These are phyloP conservation scores for Xylaria multiplex DNA, from an alignment of 2,329 filamentous ascomycete genomes.

Conservation along the genomic window DNA sequence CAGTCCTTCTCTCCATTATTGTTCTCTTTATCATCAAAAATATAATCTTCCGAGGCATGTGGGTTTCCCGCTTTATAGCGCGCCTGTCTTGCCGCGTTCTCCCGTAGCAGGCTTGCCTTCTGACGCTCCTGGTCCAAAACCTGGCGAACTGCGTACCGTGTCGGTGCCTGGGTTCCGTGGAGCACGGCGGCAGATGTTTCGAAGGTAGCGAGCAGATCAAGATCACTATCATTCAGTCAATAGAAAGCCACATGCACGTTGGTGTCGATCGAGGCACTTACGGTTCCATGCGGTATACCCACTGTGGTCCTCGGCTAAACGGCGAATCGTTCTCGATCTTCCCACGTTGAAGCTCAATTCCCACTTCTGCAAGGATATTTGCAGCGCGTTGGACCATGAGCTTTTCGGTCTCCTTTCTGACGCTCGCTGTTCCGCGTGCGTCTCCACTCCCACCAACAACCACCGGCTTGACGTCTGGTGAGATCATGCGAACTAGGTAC, in stretches of 20 bases:
- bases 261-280: slow-evolving; percentile 58
- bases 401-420: slow-evolving; percentile 87
- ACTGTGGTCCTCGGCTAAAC: slow-evolving; percentile 70
- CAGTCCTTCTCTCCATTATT: slow-evolving; percentile 37
- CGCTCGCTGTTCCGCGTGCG: slow-evolving; percentile 77
- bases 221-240: slow-evolving; percentile 55
- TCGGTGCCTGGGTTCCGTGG: slow-evolving; percentile 71
- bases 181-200: slow-evolving; percentile 70
- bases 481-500: slow-evolving; percentile 83
- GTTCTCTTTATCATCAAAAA: slow-evolving; percentile 56
- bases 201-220: slow-evolving; percentile 83
- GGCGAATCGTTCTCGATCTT: slow-evolving; percentile 77
- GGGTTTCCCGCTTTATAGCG: slow-evolving; percentile 66
- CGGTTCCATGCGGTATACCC: slow-evolving; percentile 95
- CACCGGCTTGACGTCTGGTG: slow-evolving; percentile 91
- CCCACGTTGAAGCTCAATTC: slow-evolving; percentile 82
- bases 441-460: slow-evolving; percentile 77
- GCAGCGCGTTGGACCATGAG: slow-evolving; percentile 82
- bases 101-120: slow-evolving; percentile 74
- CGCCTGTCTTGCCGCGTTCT: slow-evolving; percentile 72
- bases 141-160: slow-evolving; percentile 91
- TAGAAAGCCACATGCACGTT: neutral
- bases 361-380: slow-evolving; percentile 82
- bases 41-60: slow-evolving; percentile 37
- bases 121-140: slow-evolving; percentile 91